Base-by-base conservation (phyloP, 2,329 filamentous ascomycete species). In the Ambrosiella xylebori region DNA sequence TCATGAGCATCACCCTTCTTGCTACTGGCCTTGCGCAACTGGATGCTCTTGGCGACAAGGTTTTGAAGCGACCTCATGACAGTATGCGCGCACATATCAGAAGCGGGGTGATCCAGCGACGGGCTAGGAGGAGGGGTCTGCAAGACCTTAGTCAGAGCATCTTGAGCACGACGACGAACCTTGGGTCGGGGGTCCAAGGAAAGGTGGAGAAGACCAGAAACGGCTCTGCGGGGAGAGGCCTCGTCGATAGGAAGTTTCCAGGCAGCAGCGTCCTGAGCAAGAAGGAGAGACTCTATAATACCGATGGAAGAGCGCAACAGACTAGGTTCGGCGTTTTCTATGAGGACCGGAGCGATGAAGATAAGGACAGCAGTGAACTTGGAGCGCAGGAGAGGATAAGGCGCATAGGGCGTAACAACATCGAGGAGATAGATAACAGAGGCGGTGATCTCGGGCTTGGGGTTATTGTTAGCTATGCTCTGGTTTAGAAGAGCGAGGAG, bases 361-460 rank as follows among this genome's bases (percentile, higher is more conserved):
- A 84, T 82, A 61, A 98, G 82, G 66, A 98, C 96, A 70, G 94
- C 87, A 36, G 87, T 85, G 73, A 98, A 98, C 70, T 97, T 96
- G 64, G 88, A 86, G 66, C 90, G 87, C 59, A 98, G 84, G 61
- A 98, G 82, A 61, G 90, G 81, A 61, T 87, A 80, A 57, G 93
- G 88, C 61, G 90, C 83, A 71, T 84, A 86, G 60, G 86, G 86
- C 13, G 89, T 93, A 64, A 96, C 81, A 64, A 95, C 76, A 71
- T 98, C 91, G 73, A 98, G 88, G 13, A 98, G 83, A 71, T 98
- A 98, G 64, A 98, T 86, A 63, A 94, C 85, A 2, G 91, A 87
- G 19, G 86, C 82, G 38, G 87, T 85, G 61, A 94, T 75, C 63
- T 94, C 88, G 68, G 87, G 86, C 68, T 91, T 91, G 58, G 86